Evolutionary conservation across 352 stramenopile species (phyloP).

Genomic region (Globisporangium mamillatum): DNA sequence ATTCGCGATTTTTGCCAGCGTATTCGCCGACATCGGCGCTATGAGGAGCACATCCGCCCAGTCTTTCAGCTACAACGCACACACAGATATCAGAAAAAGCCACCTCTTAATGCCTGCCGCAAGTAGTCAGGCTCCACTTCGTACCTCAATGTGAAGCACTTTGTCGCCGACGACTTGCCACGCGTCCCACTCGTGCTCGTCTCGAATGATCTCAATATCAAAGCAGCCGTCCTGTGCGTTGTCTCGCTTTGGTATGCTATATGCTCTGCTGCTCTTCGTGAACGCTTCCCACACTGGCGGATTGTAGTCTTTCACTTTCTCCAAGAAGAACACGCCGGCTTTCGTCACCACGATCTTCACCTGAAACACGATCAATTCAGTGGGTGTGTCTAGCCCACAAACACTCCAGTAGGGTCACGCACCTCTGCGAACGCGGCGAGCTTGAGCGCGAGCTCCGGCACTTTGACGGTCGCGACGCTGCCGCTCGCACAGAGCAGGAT

Average conservation of each 20-base stretch:
- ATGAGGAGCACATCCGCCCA: conserved; percentile 93
- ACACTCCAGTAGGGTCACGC: neutral
- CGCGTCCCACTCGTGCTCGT: conserved; percentile 80
- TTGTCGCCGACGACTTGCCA: conserved; percentile 81
- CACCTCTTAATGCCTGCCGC: neutral
- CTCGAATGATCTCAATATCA: conserved; percentile 47
- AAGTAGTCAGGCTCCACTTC: neutral
- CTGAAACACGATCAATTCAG: conserved; percentile 22
- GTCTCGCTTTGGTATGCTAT: neutral
- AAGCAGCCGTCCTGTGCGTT: no score
- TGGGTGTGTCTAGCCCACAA: no score
- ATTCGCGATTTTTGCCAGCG: conserved; percentile 88
- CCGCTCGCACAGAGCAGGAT: conserved; percentile 79
- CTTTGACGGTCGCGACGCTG: conserved; percentile 87
- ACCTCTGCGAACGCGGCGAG: conserved; percentile 64
- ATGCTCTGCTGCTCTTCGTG: conserved; percentile 21
- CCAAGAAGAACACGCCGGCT: conserved; percentile 79
- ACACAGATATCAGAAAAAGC: neutral
- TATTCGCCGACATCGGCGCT: conserved; percentile 89
- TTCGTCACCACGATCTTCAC: conserved; percentile 84
- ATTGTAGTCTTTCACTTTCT: conserved; percentile 77
- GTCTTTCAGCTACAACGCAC: conserved; percentile 78
- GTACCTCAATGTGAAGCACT: conserved; percentile 88
- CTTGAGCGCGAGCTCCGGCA: conserved; percentile 74
- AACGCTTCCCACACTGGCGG: conserved; percentile 42